phyloP scores from a whole-genome alignment of 768 basidiomycete species.

The Lactifluus echinatus region DNA sequence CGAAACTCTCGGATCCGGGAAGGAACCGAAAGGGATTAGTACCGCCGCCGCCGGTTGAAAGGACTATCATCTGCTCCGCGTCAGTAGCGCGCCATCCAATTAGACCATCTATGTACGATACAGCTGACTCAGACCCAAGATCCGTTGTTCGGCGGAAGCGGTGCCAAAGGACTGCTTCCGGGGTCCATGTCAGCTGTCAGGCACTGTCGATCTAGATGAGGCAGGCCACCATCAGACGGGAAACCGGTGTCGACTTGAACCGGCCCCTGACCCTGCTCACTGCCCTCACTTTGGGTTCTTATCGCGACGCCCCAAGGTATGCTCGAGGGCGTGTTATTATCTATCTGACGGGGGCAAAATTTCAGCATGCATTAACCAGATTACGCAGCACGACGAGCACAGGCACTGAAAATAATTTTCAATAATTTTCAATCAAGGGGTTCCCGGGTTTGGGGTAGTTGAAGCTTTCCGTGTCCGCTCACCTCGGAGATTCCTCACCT shows the following conservation, averaged over 20 bases:
- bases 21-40: too few relatives aligned
- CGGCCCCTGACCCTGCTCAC: too few relatives aligned
- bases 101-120: not conserved
- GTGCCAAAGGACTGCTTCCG: not conserved
- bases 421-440: too few relatives aligned
- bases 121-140: not conserved
- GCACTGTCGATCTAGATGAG: not conserved
- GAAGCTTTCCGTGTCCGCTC: not conserved
- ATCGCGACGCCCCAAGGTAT: not conserved
- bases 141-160: not conserved
- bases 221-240: not conserved
- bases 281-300: not conserved
- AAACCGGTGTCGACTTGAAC: not conserved
- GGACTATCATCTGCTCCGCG: constrained; percentile 30
- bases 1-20: too few relatives aligned
- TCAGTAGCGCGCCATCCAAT: not conserved
- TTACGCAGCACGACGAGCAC: not conserved
- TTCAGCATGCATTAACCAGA: too few relatives aligned
- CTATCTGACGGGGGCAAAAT: not conserved
- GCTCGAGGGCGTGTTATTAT: not conserved
- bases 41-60: too few relatives aligned
- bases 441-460: not conserved
- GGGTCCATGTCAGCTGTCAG: constrained; percentile 1
- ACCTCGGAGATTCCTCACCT: not conserved
- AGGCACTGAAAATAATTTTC: not conserved